Evolutionary conservation across 768 basidiomycete genomes (phyloP).

Genomic region (Vararia minispora): DNA sequence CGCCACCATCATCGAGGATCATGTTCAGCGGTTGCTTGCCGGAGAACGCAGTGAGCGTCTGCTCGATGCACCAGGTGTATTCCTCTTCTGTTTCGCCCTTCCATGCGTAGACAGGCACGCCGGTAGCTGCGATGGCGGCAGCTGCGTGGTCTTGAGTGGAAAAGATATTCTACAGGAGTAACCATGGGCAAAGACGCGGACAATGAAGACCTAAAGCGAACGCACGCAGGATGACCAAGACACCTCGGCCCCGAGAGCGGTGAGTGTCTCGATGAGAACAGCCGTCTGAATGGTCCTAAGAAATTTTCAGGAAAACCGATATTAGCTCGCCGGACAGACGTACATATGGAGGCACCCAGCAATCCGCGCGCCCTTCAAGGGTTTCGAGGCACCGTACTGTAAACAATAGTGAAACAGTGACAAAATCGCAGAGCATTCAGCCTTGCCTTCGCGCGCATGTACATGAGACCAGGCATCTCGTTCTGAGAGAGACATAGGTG

Average conservation of each 20-base stretch:
- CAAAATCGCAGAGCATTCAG: slow-evolving; percentile 4
- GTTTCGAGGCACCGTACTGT: slow-evolving; percentile 71
- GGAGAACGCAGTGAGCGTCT: slow-evolving; percentile 83
- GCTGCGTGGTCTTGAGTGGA: slow-evolving; percentile 99
- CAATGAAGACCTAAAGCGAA: slow-evolving; percentile 8
- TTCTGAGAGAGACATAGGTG: slow-evolving; percentile 32
- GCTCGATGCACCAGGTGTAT: slow-evolving; percentile 96
- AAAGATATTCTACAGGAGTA: slow-evolving; percentile 76
- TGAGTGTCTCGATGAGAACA: slow-evolving; percentile 96
- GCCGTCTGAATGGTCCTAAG: slow-evolving; percentile 96
- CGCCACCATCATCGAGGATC: slow-evolving; percentile 99
- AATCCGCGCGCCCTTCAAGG: slow-evolving; percentile 89
- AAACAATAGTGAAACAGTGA: slow-evolving; percentile 8
- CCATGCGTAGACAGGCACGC: slow-evolving; percentile 98
- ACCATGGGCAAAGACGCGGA: slow-evolving; percentile 1
- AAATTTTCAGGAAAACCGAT: neutral
- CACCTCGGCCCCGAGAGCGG: slow-evolving; percentile 91
- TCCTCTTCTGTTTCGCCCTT: slow-evolving; percentile 99
- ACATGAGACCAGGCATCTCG: slow-evolving; percentile 96
- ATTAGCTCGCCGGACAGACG: slow-evolving; percentile 14
- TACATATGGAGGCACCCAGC: slow-evolving; percentile 98
- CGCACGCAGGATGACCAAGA: slow-evolving; percentile 96
- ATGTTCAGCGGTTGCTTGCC: slow-evolving; percentile 83
- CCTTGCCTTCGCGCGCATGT: slow-evolving; percentile 74
- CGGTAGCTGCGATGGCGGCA: slow-evolving; percentile 95